Percentiles rank a stretch among this genome's conserved stretches.
These are phyloP conservation scores for Carallia brachiata DNA, from an alignment of 345 rosid species.

Conservation along the genomic window DNA sequence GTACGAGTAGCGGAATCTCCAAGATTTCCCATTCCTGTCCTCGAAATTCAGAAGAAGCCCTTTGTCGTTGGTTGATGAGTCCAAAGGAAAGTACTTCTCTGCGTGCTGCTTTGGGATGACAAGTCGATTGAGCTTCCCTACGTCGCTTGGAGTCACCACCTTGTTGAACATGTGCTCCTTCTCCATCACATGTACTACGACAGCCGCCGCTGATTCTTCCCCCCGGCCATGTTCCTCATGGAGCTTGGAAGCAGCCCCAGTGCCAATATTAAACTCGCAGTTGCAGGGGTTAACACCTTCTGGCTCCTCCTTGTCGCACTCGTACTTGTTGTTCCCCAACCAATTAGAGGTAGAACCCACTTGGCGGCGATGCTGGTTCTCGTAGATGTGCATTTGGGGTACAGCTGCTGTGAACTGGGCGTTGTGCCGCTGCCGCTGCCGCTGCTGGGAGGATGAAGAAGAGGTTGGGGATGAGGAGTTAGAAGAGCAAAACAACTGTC, in stretches of 20 bases:
- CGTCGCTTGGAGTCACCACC: slow-evolving; percentile 72
- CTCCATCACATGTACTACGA: slow-evolving; percentile 20
- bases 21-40: slow-evolving; percentile 72
- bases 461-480: slow-evolving; percentile 20
- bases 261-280: neutral
- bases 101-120: slow-evolving; percentile 69
- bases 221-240: slow-evolving; percentile 19
- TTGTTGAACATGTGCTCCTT: slow-evolving; percentile 61
- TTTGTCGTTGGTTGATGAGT: slow-evolving; percentile 69
- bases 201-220: slow-evolving; percentile 8
- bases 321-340: slow-evolving; percentile 29
- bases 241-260: neutral
- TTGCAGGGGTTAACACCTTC: slow-evolving; percentile 20
- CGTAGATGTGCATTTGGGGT: slow-evolving; percentile 8
- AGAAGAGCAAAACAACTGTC: slow-evolving; percentile 27
- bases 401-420: neutral
- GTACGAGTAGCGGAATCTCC: slow-evolving; percentile 92
- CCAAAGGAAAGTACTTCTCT: slow-evolving; percentile 83
- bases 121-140: slow-evolving; percentile 65
- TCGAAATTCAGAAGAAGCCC: slow-evolving; percentile 85
- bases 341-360: slow-evolving; percentile 28
- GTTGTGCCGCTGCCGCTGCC: neutral
- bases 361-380: slow-evolving; percentile 10
- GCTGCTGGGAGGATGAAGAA: slow-evolving; percentile 7
- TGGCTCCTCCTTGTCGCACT: neutral